Evolutionary conservation across 2,329 filamentous ascomycete species (phyloP), one percentile per base, ranked within the genome.

Genomic region (Nemania diffusa): DNA sequence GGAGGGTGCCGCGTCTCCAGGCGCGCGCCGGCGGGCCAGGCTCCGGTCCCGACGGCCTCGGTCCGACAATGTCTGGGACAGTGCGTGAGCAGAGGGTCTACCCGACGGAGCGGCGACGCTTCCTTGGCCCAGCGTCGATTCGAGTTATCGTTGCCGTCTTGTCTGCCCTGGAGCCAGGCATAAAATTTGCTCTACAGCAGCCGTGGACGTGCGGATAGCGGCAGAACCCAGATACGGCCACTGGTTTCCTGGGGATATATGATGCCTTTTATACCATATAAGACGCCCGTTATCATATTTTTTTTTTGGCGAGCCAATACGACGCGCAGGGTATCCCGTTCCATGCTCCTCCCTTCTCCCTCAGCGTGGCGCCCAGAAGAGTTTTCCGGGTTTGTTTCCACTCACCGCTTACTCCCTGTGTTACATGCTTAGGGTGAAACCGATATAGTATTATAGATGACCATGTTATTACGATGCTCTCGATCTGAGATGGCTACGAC

Each of bases 241-340:
- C 40, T 66, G 42, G 51, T 44, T 51, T 67, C 22, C 52, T 58
- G 40, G 29, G 40, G 29, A 29, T 67, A 67, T 67, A 69, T 60
- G 44, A 60, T 58, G 46, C 13, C 59, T 57, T 51, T 69, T 69
- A 69, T 69, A 69, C 34, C 46, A 50, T 62, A 52, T 63, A 64
- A 40, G 57, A 55, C 17, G 24, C 37, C 34, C 24, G 50, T 40
- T 57, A 64, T 64, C 29, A 24, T 46, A 55, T n/a, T n/a, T n/a
- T n/a, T n/a, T n/a, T n/a, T n/a, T 17, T 34, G 32, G 42, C 44
- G 50, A 26, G n/a, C 51, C 57, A 58, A 44, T 67, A 67, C 52
- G 34, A 66, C 48, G 40, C 8, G 24, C 29, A 34, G 15, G 17
- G 48, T 34, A 42, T 27, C 24, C 37, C 6, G 24, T 15, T 42